Percentiles rank a stretch among this genome's conserved stretches.
These are phyloP conservation scores for Waltergamsia citrina DNA, from an alignment of 2,329 filamentous ascomycete genomes.

Conservation along the genomic window DNA sequence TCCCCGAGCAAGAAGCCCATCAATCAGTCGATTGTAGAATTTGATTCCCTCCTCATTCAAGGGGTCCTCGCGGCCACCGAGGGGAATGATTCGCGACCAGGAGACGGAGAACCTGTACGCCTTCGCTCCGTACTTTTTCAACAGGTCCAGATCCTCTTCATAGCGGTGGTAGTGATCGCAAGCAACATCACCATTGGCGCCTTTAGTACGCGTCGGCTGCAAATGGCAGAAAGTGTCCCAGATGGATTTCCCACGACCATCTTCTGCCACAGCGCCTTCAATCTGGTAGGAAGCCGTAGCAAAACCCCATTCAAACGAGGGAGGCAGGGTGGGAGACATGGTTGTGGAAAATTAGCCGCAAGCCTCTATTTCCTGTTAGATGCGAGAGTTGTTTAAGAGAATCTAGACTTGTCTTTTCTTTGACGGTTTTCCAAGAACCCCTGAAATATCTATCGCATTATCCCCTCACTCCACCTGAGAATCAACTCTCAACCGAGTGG, in stretches of 20 bases:
- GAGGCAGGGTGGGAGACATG: conserved; percentile 13
- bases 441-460: too few relatives aligned
- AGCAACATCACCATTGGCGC: conserved; percentile 35
- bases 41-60: conserved; percentile 51
- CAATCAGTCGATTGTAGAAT: conserved; percentile 51
- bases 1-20: conserved; percentile 43
- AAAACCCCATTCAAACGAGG: conserved; percentile 28
- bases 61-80: conserved; percentile 52
- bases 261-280: conserved; percentile 29
- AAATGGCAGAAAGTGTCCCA: conserved; percentile 32
- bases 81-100: conserved; percentile 57
- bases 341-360: not conserved
- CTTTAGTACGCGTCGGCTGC: conserved; percentile 26
- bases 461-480: too few relatives aligned
- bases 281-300: conserved; percentile 33
- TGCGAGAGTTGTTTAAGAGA: not conserved
- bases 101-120: conserved; percentile 58
- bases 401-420: not conserved
- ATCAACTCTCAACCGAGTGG: too few relatives aligned
- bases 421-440: too few relatives aligned
- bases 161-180: conserved; percentile 31
- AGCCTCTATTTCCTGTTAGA: not conserved
- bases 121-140: conserved; percentile 47
- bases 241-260: conserved; percentile 30
- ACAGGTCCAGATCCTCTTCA: conserved; percentile 46